Conservation (phyloP, 208 protist genomes). For the Leishmania guyanensis region DNA sequence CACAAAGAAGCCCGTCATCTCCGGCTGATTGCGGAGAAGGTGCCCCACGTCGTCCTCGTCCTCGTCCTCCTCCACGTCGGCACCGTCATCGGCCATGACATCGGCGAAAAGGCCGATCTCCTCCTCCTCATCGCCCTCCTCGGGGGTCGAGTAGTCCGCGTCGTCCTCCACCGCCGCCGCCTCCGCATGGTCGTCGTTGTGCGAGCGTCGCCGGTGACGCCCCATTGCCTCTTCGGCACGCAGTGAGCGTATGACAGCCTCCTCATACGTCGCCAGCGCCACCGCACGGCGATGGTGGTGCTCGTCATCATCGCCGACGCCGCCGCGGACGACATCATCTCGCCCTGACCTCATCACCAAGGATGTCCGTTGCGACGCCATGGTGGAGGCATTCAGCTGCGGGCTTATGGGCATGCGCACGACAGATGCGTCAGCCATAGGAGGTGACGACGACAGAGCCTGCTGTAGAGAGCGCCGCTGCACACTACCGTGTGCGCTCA, state of each 20-base stretch:
- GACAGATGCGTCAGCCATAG: neutral
- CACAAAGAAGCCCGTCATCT: slow-evolving; percentile 1
- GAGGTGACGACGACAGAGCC: neutral
- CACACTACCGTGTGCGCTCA: neutral
- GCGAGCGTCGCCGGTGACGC: neutral
- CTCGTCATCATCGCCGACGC: neutral
- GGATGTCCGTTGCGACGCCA: neutral
- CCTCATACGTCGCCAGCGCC: slow-evolving; percentile 3
- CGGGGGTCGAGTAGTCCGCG: slow-evolving; percentile 4
- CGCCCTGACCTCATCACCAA: neutral
- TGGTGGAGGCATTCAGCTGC: neutral
- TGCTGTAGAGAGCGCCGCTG: slow-evolving; percentile 2
- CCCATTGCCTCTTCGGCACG: slow-evolving; percentile 11
- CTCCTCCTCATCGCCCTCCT: slow-evolving; percentile 20
- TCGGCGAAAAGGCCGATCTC: slow-evolving; percentile 10
- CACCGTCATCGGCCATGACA: neutral
- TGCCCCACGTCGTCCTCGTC: neutral
- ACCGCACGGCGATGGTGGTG: neutral
- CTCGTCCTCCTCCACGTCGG: neutral
- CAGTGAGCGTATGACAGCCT: slow-evolving; percentile 6
- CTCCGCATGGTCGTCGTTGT: slow-evolving; percentile 2
- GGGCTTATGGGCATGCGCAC: neutral
- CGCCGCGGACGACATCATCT: neutral
- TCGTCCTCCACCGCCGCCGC: slow-evolving; percentile 8
- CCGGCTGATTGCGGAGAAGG: slow-evolving; percentile 3